Evolutionary conservation across 768 basidiomycete genomes (phyloP).

Genomic region (Hypholoma fasciculare): DNA sequence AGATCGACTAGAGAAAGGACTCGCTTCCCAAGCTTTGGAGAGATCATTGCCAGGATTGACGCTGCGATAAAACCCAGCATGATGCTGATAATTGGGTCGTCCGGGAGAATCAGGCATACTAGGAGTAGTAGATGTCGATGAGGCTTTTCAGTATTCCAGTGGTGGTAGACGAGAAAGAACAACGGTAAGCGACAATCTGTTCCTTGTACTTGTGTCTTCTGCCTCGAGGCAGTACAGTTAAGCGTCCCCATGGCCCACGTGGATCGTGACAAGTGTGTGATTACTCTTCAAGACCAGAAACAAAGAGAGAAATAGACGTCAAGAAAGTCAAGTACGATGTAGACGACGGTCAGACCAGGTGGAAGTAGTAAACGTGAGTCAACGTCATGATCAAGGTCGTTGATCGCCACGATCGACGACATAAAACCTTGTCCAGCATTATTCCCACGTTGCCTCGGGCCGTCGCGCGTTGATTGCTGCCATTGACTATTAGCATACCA

Average conservation of each 20-base stretch:
- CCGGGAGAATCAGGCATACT: not conserved
- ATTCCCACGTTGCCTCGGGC: too few species aligned
- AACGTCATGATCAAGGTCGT: too few species aligned
- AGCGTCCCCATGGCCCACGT: not conserved
- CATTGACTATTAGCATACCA: too few species aligned
- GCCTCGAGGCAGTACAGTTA: not conserved
- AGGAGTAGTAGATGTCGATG: not conserved
- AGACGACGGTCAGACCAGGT: too few species aligned
- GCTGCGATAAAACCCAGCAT: slow-evolving; percentile 30
- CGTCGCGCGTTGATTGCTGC: too few species aligned
- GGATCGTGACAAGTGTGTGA: not conserved
- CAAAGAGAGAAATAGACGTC: too few species aligned
- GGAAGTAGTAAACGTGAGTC: too few species aligned
- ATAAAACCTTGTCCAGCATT: too few species aligned
- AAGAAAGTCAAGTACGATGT: too few species aligned
- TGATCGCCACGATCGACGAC: too few species aligned
- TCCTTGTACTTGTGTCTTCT: not conserved
- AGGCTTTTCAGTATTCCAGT: too few species aligned
- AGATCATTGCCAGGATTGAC: slow-evolving; percentile 20
- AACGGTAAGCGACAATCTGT: not conserved
- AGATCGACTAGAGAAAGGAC: slow-evolving; percentile 18
- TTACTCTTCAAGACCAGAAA: not conserved
- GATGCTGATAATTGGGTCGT: slow-evolving; percentile 15
- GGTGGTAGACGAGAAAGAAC: not conserved
- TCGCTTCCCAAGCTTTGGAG: slow-evolving; percentile 24